These are phyloP conservation scores for Ramicandelaber brevisporus DNA, from an alignment of 192 early-diverging fungal genomes.

Conservation along the genomic window DNA sequence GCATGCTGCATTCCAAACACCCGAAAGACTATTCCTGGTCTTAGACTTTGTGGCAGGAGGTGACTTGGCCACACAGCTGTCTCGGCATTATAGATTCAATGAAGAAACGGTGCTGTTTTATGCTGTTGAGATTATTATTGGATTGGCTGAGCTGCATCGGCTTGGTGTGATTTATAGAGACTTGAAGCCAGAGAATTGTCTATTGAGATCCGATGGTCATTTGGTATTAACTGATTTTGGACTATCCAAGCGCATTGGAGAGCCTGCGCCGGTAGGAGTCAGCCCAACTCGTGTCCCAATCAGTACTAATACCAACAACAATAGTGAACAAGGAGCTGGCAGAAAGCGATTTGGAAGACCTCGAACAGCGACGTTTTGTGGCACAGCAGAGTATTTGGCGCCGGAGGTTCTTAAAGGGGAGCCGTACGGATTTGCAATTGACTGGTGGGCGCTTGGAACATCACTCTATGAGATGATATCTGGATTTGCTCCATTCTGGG, in stretches of 20 bases:
- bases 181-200: conserved; percentile 46
- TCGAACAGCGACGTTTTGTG: conserved; percentile 39
- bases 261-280: neutral
- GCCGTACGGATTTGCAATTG: conserved; percentile 1
- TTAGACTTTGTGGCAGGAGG: conserved; percentile 79
- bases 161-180: conserved; percentile 80
- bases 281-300: conserved; percentile 5
- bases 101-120: conserved; percentile 75
- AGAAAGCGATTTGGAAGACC: too few relatives aligned
- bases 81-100: conserved; percentile 24
- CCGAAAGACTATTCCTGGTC: conserved; percentile 64
- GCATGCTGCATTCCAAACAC: conserved; percentile 79
- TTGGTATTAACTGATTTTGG: conserved; percentile 86
- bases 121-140: conserved; percentile 62
- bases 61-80: conserved; percentile 79
- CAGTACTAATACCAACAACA: neutral
- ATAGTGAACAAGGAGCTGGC: too few relatives aligned
- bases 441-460: conserved; percentile 3
- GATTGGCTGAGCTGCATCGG: conserved; percentile 62
- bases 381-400: conserved; percentile 56
- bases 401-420: conserved; percentile 20
- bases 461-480: conserved; percentile 1
- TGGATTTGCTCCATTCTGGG: neutral
- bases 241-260: conserved; percentile 39
- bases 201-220: conserved; percentile 51